Conservation (phyloP, 176 grass and related monocot species). For the Juncus effusus region DNA sequence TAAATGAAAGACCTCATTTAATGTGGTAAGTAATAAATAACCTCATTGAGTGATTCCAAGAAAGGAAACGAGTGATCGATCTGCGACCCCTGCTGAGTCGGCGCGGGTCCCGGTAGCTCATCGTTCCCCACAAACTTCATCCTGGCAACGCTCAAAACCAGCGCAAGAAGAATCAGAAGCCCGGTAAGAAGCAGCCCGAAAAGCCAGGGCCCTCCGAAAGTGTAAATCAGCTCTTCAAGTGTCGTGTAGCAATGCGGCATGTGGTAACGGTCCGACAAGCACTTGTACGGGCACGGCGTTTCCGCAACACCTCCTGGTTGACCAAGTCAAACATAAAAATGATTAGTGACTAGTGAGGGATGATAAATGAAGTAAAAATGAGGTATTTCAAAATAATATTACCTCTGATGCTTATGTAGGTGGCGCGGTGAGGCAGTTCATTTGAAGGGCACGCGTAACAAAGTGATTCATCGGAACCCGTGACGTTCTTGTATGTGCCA, state of each 20-base stretch:
- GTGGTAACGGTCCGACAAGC: conserved; percentile 94
- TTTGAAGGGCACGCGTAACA: conserved; percentile 64
- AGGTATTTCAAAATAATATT: conserved; percentile 15
- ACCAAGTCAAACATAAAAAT: background rate
- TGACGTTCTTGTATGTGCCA: conserved; percentile 96
- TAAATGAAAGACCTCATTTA: too few species aligned
- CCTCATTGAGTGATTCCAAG: conserved; percentile 99
- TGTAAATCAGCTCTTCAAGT: conserved; percentile 94
- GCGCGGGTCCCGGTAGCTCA: conserved; percentile 89
- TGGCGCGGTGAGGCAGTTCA: conserved; percentile 73
- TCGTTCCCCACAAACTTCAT: conserved; percentile 99
- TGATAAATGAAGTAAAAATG: background rate
- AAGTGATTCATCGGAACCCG: conserved; percentile 85
- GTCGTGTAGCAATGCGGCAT: conserved; percentile 99
- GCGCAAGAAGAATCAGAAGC: conserved; percentile 92
- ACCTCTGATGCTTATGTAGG: conserved; percentile 76
- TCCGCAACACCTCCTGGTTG: conserved; percentile 77
- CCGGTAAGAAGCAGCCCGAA: conserved; percentile 94
- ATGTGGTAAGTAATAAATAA: conserved; percentile 23
- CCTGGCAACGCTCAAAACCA: conserved; percentile 95
- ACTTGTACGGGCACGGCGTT: conserved; percentile 87
- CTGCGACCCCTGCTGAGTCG: conserved; percentile 94
- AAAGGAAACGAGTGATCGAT: conserved; percentile 99
- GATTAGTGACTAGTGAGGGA: background rate
- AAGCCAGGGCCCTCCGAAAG: conserved; percentile 98